Evolutionary conservation across 108 stramenopile genomes (phyloP).

Genomic region (Nitzschia sp.): DNA sequence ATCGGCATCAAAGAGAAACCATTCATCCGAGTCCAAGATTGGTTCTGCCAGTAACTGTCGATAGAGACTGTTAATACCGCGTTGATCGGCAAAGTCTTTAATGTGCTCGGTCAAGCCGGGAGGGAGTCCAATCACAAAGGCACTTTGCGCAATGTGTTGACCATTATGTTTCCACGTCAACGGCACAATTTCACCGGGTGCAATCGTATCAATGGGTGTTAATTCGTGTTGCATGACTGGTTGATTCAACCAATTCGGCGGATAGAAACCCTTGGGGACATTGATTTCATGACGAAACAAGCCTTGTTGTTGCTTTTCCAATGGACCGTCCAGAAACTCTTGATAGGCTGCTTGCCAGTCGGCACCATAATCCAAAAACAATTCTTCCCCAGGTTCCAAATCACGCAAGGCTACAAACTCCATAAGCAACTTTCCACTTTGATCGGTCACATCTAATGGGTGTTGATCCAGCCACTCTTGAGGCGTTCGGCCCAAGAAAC

Average conservation of each 20-base stretch:
- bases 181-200: conserved; percentile 48
- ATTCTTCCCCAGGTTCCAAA: conserved; percentile 54
- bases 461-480: not conserved
- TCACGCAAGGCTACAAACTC: conserved; percentile 58
- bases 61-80: conserved; percentile 44
- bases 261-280: conserved; percentile 45
- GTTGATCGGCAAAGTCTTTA: conserved; percentile 43
- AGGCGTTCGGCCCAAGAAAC: not conserved
- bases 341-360: conserved; percentile 61
- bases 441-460: conserved; percentile 43
- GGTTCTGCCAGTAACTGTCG: conserved; percentile 22
- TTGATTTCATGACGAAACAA: conserved; percentile 52
- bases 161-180: conserved; percentile 48
- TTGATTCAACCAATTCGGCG: conserved; percentile 35
- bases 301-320: conserved; percentile 23
- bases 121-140: conserved; percentile 46
- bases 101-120: conserved; percentile 22
- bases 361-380: conserved; percentile 52
- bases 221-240: conserved; percentile 44
- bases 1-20: conserved; percentile 27
- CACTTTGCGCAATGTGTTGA: conserved; percentile 28
- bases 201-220: conserved; percentile 22
- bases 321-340: conserved; percentile 25
- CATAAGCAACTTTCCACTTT: conserved; percentile 38
- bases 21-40: conserved; percentile 27